phyloP scores from a whole-genome alignment of 768 basidiomycete genomes.

The Trametes meyenii region DNA sequence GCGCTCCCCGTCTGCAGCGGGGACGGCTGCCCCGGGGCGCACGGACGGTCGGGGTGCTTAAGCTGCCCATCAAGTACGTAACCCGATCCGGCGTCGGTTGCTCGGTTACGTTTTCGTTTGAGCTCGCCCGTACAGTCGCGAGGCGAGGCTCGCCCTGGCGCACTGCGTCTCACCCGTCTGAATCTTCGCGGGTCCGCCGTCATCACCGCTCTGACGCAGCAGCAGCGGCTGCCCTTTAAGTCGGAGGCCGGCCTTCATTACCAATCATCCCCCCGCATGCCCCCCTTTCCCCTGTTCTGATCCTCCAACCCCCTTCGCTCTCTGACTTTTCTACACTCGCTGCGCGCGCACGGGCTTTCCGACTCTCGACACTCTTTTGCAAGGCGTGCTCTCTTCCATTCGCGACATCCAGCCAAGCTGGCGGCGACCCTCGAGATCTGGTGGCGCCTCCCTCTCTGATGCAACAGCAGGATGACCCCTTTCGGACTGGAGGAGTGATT shows the following conservation, averaged over 20 bases:
- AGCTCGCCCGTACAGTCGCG: not conserved
- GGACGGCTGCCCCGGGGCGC: not conserved
- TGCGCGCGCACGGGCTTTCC: not conserved
- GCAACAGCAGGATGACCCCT: constrained; percentile 11
- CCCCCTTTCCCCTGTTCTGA: not conserved
- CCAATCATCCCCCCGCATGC: not conserved
- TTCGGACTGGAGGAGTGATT: constrained; percentile 2
- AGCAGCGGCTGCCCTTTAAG: not conserved
- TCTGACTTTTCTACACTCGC: not conserved
- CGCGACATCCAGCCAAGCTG: not conserved
- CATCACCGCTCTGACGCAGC: not conserved
- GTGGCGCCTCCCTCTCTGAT: constrained; percentile 3
- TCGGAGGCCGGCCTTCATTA: not conserved
- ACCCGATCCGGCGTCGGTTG: constrained; percentile 5
- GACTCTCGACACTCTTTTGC: not conserved
- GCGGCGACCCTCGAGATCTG: not conserved
- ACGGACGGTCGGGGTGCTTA: not conserved
- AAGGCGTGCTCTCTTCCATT: not conserved
- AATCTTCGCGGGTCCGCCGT: not conserved
- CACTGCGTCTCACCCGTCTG: not conserved
- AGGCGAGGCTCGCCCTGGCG: constrained; percentile 1
- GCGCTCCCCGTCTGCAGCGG: not conserved
- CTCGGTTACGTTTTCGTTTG: constrained; percentile 3
- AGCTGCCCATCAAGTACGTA: constrained; percentile 1
- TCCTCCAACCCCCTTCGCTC: not conserved